phyloP scores from a whole-genome alignment of 2,329 filamentous ascomycete genomes.

The Stagonosporopsis cucurbitacearum region DNA sequence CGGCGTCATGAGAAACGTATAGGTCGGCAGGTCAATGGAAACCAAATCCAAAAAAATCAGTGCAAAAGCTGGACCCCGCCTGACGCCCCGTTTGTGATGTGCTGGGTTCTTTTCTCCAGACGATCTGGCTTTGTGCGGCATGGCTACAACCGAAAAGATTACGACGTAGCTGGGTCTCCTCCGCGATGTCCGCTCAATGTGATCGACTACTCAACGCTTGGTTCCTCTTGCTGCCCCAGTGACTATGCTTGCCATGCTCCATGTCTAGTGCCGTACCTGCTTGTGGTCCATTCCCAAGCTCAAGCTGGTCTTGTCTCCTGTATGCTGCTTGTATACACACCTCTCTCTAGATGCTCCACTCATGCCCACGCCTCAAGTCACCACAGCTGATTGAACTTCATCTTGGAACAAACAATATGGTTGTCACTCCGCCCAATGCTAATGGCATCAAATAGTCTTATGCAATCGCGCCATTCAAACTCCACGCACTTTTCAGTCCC shows the following conservation, averaged over 20 bases:
- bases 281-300: not conserved
- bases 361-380: not conserved
- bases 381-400: not conserved
- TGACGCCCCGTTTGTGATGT: conserved; percentile 20
- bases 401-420: not conserved
- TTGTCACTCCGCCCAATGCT: conserved; percentile 15
- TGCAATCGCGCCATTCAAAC: not conserved
- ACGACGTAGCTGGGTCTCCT: conserved; percentile 16
- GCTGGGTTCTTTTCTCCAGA: conserved; percentile 8
- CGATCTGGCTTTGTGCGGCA: conserved; percentile 18
- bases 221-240: not conserved
- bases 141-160: conserved; percentile 18
- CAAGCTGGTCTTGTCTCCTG: not conserved
- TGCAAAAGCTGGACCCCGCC: conserved; percentile 30
- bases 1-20: conserved; percentile 49
- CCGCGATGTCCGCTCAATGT: conserved; percentile 19
- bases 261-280: not conserved
- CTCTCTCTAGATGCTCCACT: not conserved
- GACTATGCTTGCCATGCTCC: not conserved
- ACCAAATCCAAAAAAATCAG: conserved; percentile 45
- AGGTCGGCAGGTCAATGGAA: conserved; percentile 49
- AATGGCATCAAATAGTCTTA: conserved; percentile 19
- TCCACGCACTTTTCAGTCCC: not conserved
- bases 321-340: not conserved
- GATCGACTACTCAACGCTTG: conserved; percentile 8